Evolutionary conservation across 257 asterid species (phyloP), one percentile per base, ranked within the genome.

Genomic region (Solanum bukasovii): DNA sequence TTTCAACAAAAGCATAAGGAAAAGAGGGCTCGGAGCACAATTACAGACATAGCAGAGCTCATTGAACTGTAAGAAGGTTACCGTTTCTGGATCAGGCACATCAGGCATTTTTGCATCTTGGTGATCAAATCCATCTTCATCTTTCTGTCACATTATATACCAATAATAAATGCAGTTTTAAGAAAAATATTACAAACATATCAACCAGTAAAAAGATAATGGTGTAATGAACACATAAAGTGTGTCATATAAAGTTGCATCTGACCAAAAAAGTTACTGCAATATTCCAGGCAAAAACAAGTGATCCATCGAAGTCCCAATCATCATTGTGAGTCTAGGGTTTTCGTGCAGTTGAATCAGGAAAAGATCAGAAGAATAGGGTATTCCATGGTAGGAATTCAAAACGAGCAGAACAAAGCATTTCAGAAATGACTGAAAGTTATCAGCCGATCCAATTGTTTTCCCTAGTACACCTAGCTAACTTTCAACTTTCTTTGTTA

Each of bases 41-140:
- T 31, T 49, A 29, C 86, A 87, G 87, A 87, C 68, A 84, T 49
- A 83, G 14, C 73, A 79, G 27, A 88, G 84, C 13, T 42, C 59
- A 86, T 46, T 40, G 65, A 88, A 56, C 85, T 40, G 75, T 81
- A 74, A 87, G 84, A 52, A 63, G 49, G 83, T 83, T 90, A 97
- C 99, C 98, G 88, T 92, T 72, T 96, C 98, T 74, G 99, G 98
- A 86, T 90, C 91, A 46, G 96, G 94, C 90, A 95, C 98, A 31
- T 94, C 73, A 86, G 99, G 98, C 96, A 94, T 92, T 77, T 88
- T 46, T 90, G 96, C 98, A 87, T 90, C 94, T 92, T 95, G 98
- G 93, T 97, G 99, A 86, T 79, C 87, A 89, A 94, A 97, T 87
- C 98, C 96, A 13, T 89, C 91, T 93, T 97, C 98, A 84, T 90